Evolutionary conservation across 2,329 filamentous ascomycete species (phyloP), one percentile per base, ranked within the genome.

Genomic region (Colletotrichum destructivum): DNA sequence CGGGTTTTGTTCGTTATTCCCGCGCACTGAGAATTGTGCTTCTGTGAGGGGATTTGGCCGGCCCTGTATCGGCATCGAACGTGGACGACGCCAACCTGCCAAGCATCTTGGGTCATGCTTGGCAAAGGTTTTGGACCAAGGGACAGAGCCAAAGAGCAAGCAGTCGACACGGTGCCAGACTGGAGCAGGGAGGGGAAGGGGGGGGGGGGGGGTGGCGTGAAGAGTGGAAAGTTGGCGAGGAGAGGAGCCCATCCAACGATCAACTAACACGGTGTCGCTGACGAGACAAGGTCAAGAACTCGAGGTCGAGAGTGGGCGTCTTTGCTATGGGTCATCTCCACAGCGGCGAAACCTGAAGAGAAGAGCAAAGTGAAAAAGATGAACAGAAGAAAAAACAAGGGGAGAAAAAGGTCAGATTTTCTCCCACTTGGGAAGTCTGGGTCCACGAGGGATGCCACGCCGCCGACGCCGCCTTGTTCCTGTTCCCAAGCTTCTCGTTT

Each of bases 181-280:
- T 51, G 18, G 21, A 38, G 51, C 26, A 16, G 16, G 15, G 21
- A 13, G 49, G 51, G 56, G 59, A 26, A 26, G n/a, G n/a, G n/a
- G n/a, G n/a, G n/a, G n/a, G n/a, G 4, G 26, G 26, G 26, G 26
- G 26, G 26, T 26, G 51, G 38, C 31, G 31, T 31, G 31, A 31
- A 31, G 31, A 31, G 31, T 31, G 31, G 31, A 31, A 44, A 11
- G 8, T 59, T 40, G 55, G 55, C 55, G 16, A 66, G n/a, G 35
- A 60, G 16, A 16, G 52, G 35, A 49, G 60, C 31, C 31, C 55
- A 23, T 26, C 35, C 60, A 13, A n/a, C 51, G 40, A 35, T 44
- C 23, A 59, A 46, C 61, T 57, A 62, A 38, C 35, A 68, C 23
- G 38, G 61, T 54, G 66, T 59, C 46, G 60, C 66, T 47, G 35